phyloP scores from a whole-genome alignment of 2,329 filamentous ascomycete species.

The Monosporascus cannonballus region DNA sequence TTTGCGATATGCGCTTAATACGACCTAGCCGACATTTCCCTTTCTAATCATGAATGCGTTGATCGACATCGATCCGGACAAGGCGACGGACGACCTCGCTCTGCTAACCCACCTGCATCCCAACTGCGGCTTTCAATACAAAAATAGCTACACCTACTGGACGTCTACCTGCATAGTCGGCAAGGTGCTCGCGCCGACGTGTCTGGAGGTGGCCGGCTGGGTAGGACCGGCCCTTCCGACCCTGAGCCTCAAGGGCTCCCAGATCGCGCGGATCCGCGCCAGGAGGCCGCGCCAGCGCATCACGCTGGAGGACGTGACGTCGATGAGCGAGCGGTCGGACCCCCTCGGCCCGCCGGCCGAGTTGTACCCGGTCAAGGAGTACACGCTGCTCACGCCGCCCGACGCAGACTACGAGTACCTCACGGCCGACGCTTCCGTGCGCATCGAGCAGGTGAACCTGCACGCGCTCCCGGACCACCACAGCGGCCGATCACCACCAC shows the following conservation, averaged over 20 bases:
- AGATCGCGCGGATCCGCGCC: slow-evolving; percentile 64
- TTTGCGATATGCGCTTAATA: not conserved
- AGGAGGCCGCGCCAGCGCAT: slow-evolving; percentile 51
- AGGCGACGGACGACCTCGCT: slow-evolving; percentile 57
- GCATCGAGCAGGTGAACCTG: slow-evolving; percentile 63
- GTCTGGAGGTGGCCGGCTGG: slow-evolving; percentile 66
- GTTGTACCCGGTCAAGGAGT: slow-evolving; percentile 61
- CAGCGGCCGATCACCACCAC: slow-evolving; percentile 3
- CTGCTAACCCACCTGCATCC: slow-evolving; percentile 63
- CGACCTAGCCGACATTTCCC: slow-evolving; percentile 50
- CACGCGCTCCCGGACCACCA: slow-evolving; percentile 34
- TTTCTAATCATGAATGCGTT: slow-evolving; percentile 75
- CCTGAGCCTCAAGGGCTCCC: slow-evolving; percentile 58
- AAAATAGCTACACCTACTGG: slow-evolving; percentile 71
- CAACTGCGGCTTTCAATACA: slow-evolving; percentile 70
- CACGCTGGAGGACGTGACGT: slow-evolving; percentile 52
- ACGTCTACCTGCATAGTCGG: slow-evolving; percentile 65
- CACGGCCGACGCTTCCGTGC: slow-evolving; percentile 58
- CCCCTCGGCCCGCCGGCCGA: slow-evolving; percentile 60
- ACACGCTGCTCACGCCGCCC: slow-evolving; percentile 50
- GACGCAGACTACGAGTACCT: slow-evolving; percentile 54
- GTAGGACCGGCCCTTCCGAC: slow-evolving; percentile 66
- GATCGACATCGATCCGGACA: slow-evolving; percentile 67
- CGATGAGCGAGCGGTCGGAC: slow-evolving; percentile 62
- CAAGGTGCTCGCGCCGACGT: slow-evolving; percentile 69